Base-by-base conservation (phyloP, 306 rosid species). In the Prunus fruticosa region DNA sequence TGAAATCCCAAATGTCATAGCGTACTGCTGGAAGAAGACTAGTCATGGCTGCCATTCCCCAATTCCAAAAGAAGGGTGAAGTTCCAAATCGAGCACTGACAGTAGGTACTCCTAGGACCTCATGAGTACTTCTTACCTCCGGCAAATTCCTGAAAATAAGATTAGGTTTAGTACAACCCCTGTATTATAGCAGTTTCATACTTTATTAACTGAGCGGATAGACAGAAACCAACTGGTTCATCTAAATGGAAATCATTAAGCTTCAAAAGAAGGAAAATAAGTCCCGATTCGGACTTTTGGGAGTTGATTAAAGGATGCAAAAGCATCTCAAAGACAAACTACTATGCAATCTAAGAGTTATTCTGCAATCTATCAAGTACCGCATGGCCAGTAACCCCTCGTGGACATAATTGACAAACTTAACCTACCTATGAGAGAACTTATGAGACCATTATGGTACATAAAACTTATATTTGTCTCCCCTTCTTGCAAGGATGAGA, bases 1-100 rank as follows among this genome's bases (percentile, higher is more conserved):
- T 4, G 52, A 11, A 28, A 27, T 8, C 11, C 45, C 1, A 30
- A 12, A 32, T n/a, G 30, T 30, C 52, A 54, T 32, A 20, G 54
- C 65, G 15, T 86, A 94, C 97, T 83, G 38, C 18, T 66, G 98
- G 91, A 85, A 94, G 73, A 81, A 91, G 87, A 64, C 27, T 84
- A 27, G 96, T 85, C 98, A 94, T 86, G 54, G 83, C 91, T 81
- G 64, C 89, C 98, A 94, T 94, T 70, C 93, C 98, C 98, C 94
- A 94, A 80, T 94, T 94, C 98, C 95, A 94, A 79, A 91, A 91
- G 85, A 94, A 91, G 41, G 98, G 98, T 34, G 94, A 82, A 69
- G 97, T 91, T 81, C 97, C 98, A 82, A 94, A 94, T 74, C 98
- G 89, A 84, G 98, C 98, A 81, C 98, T 94, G 53, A 94, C 96